Percentiles rank a stretch among this genome's conserved stretches.
phyloP scores from a whole-genome alignment of 169 alveolate genomes.

The Pseudocohnilembus persalinus region DNA sequence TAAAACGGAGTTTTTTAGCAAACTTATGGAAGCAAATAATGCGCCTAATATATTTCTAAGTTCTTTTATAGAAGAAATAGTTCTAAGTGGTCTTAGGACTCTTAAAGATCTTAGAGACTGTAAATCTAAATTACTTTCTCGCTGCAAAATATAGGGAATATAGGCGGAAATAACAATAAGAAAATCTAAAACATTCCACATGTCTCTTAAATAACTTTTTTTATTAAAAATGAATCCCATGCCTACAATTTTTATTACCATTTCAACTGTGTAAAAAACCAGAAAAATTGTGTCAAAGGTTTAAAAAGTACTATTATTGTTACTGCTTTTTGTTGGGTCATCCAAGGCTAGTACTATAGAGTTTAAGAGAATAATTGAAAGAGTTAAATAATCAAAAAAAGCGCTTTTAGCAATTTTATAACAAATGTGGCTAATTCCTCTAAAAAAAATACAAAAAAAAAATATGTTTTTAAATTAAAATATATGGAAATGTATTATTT shows the following conservation, averaged over 20 bases:
- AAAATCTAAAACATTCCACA: constrained; percentile 74
- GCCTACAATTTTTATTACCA: constrained; percentile 59
- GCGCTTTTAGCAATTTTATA: constrained; percentile 37
- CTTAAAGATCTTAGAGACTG: constrained; percentile 69
- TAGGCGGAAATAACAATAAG: constrained; percentile 65
- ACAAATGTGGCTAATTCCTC: constrained; percentile 2
- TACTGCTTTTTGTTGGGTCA: constrained; percentile 63
- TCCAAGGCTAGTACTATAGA: constrained; percentile 62
- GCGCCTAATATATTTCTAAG: constrained; percentile 61
- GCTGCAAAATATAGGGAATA: constrained; percentile 36
- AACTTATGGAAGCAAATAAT: constrained; percentile 51
- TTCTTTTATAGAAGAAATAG: constrained; percentile 68
- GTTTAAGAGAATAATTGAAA: constrained; percentile 60
- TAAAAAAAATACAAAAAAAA: background rate
- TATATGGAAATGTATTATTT: background rate
- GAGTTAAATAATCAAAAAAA: constrained; percentile 58
- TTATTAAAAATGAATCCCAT: constrained; percentile 52
- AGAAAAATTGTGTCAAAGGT: constrained; percentile 54
- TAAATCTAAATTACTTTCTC: constrained; percentile 47
- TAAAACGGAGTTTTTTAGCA: constrained; percentile 56
- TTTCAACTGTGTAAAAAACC: constrained; percentile 62
- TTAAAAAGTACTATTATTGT: constrained; percentile 16
- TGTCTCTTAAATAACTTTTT: constrained; percentile 59
- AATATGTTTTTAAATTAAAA: background rate
- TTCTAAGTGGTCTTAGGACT: constrained; percentile 69